Percentiles rank a stretch among this genome's conserved stretches.
phyloP scores from a whole-genome alignment of 257 asterid species.

The Ballota nigra region DNA sequence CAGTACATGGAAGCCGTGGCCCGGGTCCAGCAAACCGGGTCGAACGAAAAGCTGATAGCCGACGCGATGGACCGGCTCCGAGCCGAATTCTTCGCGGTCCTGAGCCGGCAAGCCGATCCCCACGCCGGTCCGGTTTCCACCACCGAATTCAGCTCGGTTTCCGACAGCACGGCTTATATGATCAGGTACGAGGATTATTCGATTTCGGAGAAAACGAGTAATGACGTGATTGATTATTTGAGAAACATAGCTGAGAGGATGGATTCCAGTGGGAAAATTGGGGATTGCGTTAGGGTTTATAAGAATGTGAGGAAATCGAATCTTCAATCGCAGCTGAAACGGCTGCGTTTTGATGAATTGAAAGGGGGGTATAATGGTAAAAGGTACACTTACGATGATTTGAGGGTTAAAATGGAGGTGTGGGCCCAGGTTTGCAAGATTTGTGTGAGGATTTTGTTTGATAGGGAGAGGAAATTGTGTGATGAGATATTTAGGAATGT shows the following conservation, averaged over 20 bases:
- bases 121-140: conserved; percentile 32
- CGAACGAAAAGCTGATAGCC: conserved; percentile 24
- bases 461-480: conserved; percentile 37
- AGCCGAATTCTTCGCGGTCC: conserved; percentile 35
- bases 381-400: conserved; percentile 21
- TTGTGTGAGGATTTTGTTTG: conserved; percentile 33
- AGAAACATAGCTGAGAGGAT: conserved; percentile 33
- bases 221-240: conserved; percentile 26
- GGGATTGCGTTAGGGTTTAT: conserved; percentile 27
- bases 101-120: conserved; percentile 26
- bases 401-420: conserved; percentile 38
- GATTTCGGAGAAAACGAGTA: conserved; percentile 15
- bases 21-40: conserved; percentile 27
- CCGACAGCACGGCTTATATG: conserved; percentile 40
- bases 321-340: conserved; percentile 26
- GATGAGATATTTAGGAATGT: conserved; percentile 24
- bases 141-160: conserved; percentile 28
- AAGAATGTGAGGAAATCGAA: conserved; percentile 23
- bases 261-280: conserved; percentile 24
- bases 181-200: conserved; percentile 35
- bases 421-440: conserved; percentile 43
- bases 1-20: conserved; percentile 44
- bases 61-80: conserved; percentile 40
- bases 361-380: neutral
- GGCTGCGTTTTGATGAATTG: conserved; percentile 38